Evolutionary conservation across 768 basidiomycete species (phyloP), one percentile per base, ranked within the genome.

Genomic region (Dentipellis sp.): DNA sequence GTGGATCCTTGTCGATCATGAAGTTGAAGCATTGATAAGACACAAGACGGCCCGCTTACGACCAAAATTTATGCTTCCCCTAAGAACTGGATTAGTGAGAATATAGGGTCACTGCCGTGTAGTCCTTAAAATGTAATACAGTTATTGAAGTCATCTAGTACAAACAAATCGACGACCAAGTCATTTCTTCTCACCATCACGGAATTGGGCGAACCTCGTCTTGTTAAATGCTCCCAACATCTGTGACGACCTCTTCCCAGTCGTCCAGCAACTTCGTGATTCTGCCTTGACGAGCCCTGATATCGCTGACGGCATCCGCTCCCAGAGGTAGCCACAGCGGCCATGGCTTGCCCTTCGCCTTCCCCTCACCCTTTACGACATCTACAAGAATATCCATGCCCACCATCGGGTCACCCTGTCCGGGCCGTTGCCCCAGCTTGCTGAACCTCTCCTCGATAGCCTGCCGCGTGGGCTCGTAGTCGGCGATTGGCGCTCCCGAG

Each of bases 331-430:
- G 55, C 37, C 52, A 47, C n/a, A 56, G 50, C 12, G 62, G 62
- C 59, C 59, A 61, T 3, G 42, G 16, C 10, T 29, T n/a, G 16
- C 40, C 52, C 23, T 16, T 35, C n/a, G 57, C 62, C n/a, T 37
- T 16, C 9, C 62, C 59, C 35, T 63, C 59, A 10, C 62, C 62
- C 17, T 51, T 48, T 11, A 63, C 62, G 21, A 63, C 59, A 40
- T 61, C 59, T 10, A 59, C 57, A 34, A 63, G 55, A 2, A 52
- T 52, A 17, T 56, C 51, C 34, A 55, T 59, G 4, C 56, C 59
- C 16, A 50, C 48, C 48, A 49, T 22, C n/a, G 59, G 62, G 36
- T 63, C 62, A 3, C 62, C 62, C 17, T 50, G 37, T 4, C 16
- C 23, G 2, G 35, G 21, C n/a, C 21, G 17, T 14, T 7, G 34